Conservation (phyloP, 2,329 filamentous ascomycete species). For the Sarocladium oryzae region DNA sequence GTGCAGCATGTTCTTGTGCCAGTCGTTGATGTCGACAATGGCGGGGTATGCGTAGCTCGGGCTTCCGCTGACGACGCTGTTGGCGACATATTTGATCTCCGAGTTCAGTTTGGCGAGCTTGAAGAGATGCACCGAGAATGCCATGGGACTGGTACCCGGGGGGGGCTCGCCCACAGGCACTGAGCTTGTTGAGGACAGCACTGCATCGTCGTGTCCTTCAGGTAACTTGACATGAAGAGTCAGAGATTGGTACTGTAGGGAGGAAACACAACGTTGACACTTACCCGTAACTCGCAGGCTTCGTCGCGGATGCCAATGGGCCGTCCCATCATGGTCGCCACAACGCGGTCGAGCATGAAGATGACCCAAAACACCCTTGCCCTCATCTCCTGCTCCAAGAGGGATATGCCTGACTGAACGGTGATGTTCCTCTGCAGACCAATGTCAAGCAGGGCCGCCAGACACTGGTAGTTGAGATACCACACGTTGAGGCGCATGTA, state of each 20-base stretch:
- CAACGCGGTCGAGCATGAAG: slow-evolving; percentile 42
- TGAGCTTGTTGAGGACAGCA: slow-evolving; percentile 10
- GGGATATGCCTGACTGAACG: slow-evolving; percentile 33
- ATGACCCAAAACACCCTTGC: slow-evolving; percentile 50
- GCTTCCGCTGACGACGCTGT: slow-evolving; percentile 41
- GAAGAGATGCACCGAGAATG: slow-evolving; percentile 43
- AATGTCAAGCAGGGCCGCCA: slow-evolving; percentile 43
- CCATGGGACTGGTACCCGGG: slow-evolving; percentile 19
- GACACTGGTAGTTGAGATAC: slow-evolving; percentile 50
- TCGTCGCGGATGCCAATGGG: slow-evolving; percentile 50
- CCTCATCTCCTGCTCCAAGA: slow-evolving; percentile 47
- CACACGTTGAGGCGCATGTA: slow-evolving; percentile 43
- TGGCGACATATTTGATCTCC: slow-evolving; percentile 51
- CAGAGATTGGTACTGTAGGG: background rate
- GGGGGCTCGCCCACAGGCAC: background rate
- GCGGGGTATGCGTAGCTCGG: slow-evolving; percentile 43
- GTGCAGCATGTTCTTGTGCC: slow-evolving; percentile 37
- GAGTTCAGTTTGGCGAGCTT: slow-evolving; percentile 42
- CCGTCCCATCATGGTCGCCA: slow-evolving; percentile 50
- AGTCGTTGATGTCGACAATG: slow-evolving; percentile 35
- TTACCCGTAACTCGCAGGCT: slow-evolving; percentile 44
- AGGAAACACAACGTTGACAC: slow-evolving; percentile 9
- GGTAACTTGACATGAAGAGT: slow-evolving; percentile 21
- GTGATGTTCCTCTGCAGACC: slow-evolving; percentile 45
- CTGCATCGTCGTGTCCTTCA: slow-evolving; percentile 18